Evolutionary conservation across 2,329 filamentous ascomycete genomes (phyloP).

Genomic region (Pyricularia grisea): DNA sequence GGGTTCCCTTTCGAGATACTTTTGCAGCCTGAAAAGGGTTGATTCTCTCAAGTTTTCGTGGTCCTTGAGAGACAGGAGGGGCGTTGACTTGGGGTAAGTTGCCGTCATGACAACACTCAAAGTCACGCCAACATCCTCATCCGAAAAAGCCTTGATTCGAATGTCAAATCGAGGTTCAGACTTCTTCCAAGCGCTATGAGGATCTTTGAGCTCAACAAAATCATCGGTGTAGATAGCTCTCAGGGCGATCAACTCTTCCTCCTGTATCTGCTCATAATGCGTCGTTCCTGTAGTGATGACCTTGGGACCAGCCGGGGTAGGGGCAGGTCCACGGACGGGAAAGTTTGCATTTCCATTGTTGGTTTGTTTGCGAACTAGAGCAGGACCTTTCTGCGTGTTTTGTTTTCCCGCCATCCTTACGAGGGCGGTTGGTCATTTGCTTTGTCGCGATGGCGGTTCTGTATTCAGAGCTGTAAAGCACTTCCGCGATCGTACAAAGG

Average conservation of each 20-base stretch:
- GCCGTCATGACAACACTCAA: constrained; percentile 77
- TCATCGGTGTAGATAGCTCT: constrained; percentile 86
- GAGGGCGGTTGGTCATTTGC: constrained; percentile 9
- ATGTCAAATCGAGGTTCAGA: constrained; percentile 78
- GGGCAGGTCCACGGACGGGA: constrained; percentile 29
- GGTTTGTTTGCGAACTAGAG: neutral
- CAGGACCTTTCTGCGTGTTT: constrained; percentile 19
- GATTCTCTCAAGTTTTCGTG: constrained; percentile 57
- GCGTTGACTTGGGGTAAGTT: constrained; percentile 81
- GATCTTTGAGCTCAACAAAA: constrained; percentile 63
- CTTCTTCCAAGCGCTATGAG: constrained; percentile 80
- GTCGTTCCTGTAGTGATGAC: constrained; percentile 29
- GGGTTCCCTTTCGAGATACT: constrained; percentile 49
- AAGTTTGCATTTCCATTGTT: constrained; percentile 38
- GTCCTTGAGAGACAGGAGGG: constrained; percentile 60
- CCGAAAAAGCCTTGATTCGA: constrained; percentile 62
- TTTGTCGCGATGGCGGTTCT: neutral
- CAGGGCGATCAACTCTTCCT: constrained; percentile 78
- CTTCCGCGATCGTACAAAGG: neutral
- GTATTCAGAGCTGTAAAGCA: neutral
- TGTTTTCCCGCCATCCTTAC: constrained; percentile 42
- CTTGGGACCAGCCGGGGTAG: constrained; percentile 13
- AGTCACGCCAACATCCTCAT: constrained; percentile 60
- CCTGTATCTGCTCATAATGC: constrained; percentile 75
- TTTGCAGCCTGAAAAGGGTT: constrained; percentile 61